Evolutionary conservation across 805 yeast genomes (phyloP).

Genomic region (Wickerhamiella vanderwaltii): DNA sequence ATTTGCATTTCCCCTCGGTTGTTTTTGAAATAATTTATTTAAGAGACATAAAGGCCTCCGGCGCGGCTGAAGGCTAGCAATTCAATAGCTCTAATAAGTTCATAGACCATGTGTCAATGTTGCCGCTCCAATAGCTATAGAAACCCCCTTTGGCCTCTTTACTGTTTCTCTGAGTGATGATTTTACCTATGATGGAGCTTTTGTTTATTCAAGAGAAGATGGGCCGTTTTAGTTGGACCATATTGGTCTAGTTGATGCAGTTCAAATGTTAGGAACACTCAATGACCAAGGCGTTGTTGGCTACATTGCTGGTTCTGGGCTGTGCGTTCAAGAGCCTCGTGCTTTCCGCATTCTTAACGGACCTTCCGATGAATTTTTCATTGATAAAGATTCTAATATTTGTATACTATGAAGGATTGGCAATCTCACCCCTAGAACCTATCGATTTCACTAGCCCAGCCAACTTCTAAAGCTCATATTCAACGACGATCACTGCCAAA

Average conservation of each 20-base stretch:
- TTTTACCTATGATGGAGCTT: slow-evolving; percentile 6
- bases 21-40: too few species aligned
- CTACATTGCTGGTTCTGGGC: background rate
- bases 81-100: too few species aligned
- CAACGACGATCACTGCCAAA: too few species aligned
- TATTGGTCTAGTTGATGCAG: background rate
- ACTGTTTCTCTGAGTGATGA: slow-evolving; percentile 2
- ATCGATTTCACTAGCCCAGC: too few species aligned
- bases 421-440: too few species aligned
- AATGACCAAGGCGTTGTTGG: slow-evolving; percentile 1
- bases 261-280: slow-evolving; percentile 9
- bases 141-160: slow-evolving; percentile 11
- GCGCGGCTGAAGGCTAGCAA: too few species aligned
- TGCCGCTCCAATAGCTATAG: slow-evolving; percentile 17
- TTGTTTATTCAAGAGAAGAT: slow-evolving; percentile 12
- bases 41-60: too few species aligned
- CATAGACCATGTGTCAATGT: too few species aligned
- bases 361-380: background rate
- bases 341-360: background rate
- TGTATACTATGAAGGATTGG: too few species aligned
- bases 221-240: slow-evolving; percentile 14
- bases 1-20: too few species aligned
- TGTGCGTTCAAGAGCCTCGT: background rate
- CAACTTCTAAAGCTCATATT: too few species aligned
- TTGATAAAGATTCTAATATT: slow-evolving; percentile 5